phyloP scores from a whole-genome alignment of 2,329 filamentous ascomycete genomes.

The Myrmaecium sp. region DNA sequence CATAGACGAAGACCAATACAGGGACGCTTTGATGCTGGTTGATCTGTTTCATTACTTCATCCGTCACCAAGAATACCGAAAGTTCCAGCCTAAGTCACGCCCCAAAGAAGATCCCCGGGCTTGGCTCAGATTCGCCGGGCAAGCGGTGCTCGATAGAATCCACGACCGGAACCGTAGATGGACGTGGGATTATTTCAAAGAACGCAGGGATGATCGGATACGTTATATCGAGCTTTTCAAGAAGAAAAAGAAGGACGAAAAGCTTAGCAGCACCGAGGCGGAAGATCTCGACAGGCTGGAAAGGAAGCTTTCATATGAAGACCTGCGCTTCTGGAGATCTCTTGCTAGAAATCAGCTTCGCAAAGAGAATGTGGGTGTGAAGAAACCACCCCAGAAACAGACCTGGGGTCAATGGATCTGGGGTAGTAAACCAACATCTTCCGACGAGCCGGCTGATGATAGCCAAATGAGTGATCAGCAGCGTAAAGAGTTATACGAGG shows the following conservation, averaged over 20 bases:
- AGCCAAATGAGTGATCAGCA: conserved; percentile 89
- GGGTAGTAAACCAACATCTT: conserved; percentile 53
- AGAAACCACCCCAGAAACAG: conserved; percentile 58
- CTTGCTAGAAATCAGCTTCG: conserved; percentile 83
- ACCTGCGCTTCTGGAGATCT: conserved; percentile 92
- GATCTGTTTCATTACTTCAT: conserved; percentile 98
- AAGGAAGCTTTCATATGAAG: conserved; percentile 80
- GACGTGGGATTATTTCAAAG: conserved; percentile 92
- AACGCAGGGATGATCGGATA: conserved; percentile 75
- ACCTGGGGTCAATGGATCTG: conserved; percentile 88
- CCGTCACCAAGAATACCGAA: conserved; percentile 93
- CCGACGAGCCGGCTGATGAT: conserved; percentile 48
- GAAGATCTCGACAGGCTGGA: conserved; percentile 64
- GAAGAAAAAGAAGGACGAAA: conserved; percentile 60
- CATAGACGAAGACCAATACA: conserved; percentile 94
- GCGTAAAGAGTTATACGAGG: conserved; percentile 87
- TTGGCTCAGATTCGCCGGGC: conserved; percentile 82
- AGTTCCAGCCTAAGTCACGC: conserved; percentile 66
- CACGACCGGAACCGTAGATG: conserved; percentile 84
- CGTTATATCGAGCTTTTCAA: conserved; percentile 93
- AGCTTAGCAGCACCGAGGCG: conserved; percentile 49
- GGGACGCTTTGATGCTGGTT: conserved; percentile 93
- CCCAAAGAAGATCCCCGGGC: conserved; percentile 83
- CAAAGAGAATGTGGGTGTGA: conserved; percentile 84
- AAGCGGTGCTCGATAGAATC: conserved; percentile 82